A percentile compares a stretch with the other conserved stretches of the same genome.
Conservation (phyloP, 2,329 filamentous ascomycete genomes). For the Xylaria polymorpha region DNA sequence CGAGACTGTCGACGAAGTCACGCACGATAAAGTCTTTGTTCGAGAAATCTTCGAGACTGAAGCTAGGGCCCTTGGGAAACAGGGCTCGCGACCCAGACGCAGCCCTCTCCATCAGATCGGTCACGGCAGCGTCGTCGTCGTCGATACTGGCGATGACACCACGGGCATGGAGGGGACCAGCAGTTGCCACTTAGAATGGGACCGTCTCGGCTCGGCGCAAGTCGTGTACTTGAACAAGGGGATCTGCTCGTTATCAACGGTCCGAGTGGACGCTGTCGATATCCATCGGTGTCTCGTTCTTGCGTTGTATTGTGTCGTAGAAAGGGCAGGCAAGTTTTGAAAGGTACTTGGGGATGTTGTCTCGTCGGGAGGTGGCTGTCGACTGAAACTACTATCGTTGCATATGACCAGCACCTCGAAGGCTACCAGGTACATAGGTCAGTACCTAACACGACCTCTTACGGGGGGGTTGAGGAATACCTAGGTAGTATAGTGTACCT, state of each 20-base stretch:
- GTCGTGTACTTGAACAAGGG: neutral
- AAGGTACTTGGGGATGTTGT: neutral
- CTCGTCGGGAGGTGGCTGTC: neutral
- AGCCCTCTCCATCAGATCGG: conserved; percentile 55
- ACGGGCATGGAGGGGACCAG: conserved; percentile 43
- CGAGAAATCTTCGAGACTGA: conserved; percentile 88
- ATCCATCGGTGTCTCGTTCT: conserved; percentile 11
- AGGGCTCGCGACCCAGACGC: conserved; percentile 70
- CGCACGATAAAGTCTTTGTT: conserved; percentile 96
- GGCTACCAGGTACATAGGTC: too few species aligned
- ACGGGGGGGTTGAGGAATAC: too few species aligned
- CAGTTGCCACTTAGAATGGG: neutral
- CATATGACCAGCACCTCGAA: too few species aligned
- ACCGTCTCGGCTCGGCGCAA: conserved; percentile 2
- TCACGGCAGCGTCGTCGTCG: conserved; percentile 40
- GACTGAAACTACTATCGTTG: neutral
- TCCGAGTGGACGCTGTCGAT: neutral
- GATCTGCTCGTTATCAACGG: conserved; percentile 8
- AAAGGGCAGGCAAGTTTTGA: neutral
- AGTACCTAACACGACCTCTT: too few species aligned
- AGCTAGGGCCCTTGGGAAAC: conserved; percentile 82
- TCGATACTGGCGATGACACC: conserved; percentile 39
- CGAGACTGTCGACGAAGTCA: conserved; percentile 94
- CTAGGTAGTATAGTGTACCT: too few species aligned
- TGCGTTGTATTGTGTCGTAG: neutral